phyloP scores from a whole-genome alignment of 345 rosid species.

The Mangifera indica region DNA sequence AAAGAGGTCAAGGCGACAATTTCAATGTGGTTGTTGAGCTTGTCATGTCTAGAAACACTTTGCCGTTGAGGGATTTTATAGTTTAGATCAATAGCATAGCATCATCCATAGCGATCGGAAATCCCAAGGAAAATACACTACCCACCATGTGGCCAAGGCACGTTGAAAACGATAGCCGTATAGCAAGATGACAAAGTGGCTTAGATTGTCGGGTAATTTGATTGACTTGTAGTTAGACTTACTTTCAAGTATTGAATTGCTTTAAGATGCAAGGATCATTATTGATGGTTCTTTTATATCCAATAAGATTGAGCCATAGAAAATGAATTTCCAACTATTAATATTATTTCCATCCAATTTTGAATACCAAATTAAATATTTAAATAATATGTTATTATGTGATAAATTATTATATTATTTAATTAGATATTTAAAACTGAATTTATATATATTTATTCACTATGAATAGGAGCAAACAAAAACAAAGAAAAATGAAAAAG shows the following conservation, averaged over 20 bases:
- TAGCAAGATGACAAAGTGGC: background rate
- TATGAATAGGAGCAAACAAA: background rate
- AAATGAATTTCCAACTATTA: no score
- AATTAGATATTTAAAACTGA: no score
- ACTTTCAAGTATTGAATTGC: background rate
- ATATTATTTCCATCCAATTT: no score
- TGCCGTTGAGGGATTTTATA: conserved; percentile 6
- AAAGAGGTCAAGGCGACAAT: background rate
- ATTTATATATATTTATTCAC: no score
- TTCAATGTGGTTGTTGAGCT: background rate
- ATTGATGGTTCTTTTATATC: background rate
- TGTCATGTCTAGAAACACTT: background rate
- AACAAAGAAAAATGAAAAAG: background rate
- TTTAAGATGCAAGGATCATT: background rate
- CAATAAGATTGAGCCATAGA: background rate
- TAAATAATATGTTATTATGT: no score
- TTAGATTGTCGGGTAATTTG: background rate
- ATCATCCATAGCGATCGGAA: background rate
- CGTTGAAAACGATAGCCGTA: conserved; percentile 15
- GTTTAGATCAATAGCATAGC: background rate
- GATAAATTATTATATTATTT: no score
- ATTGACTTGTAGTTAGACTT: background rate
- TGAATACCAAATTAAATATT: no score
- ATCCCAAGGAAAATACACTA: background rate
- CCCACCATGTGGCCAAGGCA: conserved; percentile 11